Base-by-base conservation (phyloP, 176 grass and related monocot species). In the Ensete ventricosum region DNA sequence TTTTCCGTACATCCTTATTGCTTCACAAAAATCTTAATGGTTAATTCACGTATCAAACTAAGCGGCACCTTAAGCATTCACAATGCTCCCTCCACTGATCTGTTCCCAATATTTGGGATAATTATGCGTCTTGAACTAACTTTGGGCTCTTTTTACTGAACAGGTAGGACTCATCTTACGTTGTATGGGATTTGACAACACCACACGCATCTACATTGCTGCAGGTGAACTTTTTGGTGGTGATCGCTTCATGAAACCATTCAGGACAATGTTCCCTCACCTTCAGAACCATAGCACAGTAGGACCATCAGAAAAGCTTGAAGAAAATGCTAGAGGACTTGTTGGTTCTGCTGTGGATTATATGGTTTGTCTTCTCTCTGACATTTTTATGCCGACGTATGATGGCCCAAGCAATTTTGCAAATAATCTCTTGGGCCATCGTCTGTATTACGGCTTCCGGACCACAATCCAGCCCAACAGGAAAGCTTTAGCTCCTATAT, bases 341-440 rank as follows among this genome's bases (percentile, higher is more conserved):
- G 90, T 76, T 0, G 91, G 95, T 52, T 91, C 95, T 1, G 95
- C 95, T 55, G 82, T 99, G 73, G 95, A 99, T 78, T 99, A 94
- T 82, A 99, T 99, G 95, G 95, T 99, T 55, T 99, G 95, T 64
- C 88, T 99, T 53, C 73, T 94, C 20, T 99, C 95, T 1, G 95
- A 99, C 78, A 94, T 99, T 83, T 99, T 99, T 75, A 78, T 99
- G 13, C 90, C 95, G 2, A 94, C 95, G n/a, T 99, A 99, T 62
- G 90, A 94, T 62, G 95, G 95, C 53, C 95, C 91, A 14, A 99
- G 95, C 81, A 99, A 99, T 80, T 99, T 99, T 24, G 95, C 95
- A 23, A 99, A 99, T 85, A 99, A 94, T 50, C 89, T 94, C 53
- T 91, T 99, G 95, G 95, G 95, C 1, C 95, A 99, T 72, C 91